Evolutionary conservation across 768 basidiomycete species (phyloP).

Genomic region (Tylopilus intermedius): DNA sequence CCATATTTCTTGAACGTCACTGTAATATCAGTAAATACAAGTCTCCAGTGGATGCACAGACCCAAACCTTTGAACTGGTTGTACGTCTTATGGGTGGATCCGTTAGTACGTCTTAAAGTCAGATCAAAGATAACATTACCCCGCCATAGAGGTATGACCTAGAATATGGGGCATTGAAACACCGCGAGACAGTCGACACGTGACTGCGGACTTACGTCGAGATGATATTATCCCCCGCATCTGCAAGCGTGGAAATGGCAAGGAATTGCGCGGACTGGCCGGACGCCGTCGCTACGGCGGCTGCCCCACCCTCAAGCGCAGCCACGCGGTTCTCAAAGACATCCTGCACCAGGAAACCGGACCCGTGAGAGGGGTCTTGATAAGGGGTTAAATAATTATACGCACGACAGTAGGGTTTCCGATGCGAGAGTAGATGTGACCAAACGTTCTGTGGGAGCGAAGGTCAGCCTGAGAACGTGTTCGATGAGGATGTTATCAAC

Average conservation of each 20-base stretch:
- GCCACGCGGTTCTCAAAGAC: conserved; percentile 64
- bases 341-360: conserved; percentile 33
- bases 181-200: neutral
- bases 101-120: neutral
- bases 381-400: neutral
- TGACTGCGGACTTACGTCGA: conserved; percentile 38
- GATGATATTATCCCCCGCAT: conserved; percentile 61
- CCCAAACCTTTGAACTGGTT: conserved; percentile 56
- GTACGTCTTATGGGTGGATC: conserved; percentile 40
- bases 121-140: conserved; percentile 25
- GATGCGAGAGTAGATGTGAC: conserved; percentile 53
- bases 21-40: conserved; percentile 10
- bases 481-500: neutral
- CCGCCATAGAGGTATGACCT: conserved; percentile 59
- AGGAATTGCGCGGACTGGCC: conserved; percentile 64
- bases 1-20: conserved; percentile 53
- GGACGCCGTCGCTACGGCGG: conserved; percentile 52
- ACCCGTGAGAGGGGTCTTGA: neutral
- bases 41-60: neutral
- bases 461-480: neutral
- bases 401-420: conserved; percentile 54
- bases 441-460: conserved; percentile 29
- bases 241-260: conserved; percentile 48
- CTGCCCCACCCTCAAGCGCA: conserved; percentile 57
- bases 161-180: neutral